Base-by-base conservation (phyloP, 2,329 filamentous ascomycete genomes). In the Aspergillus oerlinghausenensis region DNA sequence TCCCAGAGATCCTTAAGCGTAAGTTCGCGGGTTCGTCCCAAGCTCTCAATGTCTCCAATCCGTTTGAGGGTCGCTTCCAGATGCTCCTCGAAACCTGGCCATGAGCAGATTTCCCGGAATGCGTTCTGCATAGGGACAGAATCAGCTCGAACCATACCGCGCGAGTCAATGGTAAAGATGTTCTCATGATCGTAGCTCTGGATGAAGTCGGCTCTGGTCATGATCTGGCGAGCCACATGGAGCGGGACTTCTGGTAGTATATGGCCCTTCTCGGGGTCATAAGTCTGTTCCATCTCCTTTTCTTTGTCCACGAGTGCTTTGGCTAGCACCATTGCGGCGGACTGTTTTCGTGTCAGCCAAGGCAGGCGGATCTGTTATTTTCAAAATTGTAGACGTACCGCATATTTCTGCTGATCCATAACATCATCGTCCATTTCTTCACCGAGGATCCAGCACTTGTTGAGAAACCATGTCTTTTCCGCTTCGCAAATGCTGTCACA, bases 351-450 rank as follows among this genome's bases (percentile, higher is more conserved):
- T 25, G 45, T 70, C 59, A 66, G 62, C 56, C 52, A 64, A 49
- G 19, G 38, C 3, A 9, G 7, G 43, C 29, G 5, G 28, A 19
- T n/a, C 11, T 9, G 48, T 32, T 38, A 17, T 38, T 35, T 3
- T 35, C 2, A 45, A 45, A 40, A 17, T 28, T 23, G 14, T 14
- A 21, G 6, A 83, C 87, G 76, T 79, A 91, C 88, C 49, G 92
- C 90, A 80, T 91, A 97, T 73, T 97, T 97, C 71, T 97, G 92
- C 73, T 97, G 90, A 69, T 97, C 91, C 88, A 97, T 97, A 64
- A 97, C 94, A 70, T 99, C 94, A 74, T 97, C 94, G 65, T 97
- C 94, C 88, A 88, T 92, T 61, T 87, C 86, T 59, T 77, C 79
- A 19, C 89, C 89, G 1, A 92, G 79, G 54, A 92, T 89, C 79